phyloP scores from a whole-genome alignment of 768 basidiomycete genomes.

The Podaxis sp. region DNA sequence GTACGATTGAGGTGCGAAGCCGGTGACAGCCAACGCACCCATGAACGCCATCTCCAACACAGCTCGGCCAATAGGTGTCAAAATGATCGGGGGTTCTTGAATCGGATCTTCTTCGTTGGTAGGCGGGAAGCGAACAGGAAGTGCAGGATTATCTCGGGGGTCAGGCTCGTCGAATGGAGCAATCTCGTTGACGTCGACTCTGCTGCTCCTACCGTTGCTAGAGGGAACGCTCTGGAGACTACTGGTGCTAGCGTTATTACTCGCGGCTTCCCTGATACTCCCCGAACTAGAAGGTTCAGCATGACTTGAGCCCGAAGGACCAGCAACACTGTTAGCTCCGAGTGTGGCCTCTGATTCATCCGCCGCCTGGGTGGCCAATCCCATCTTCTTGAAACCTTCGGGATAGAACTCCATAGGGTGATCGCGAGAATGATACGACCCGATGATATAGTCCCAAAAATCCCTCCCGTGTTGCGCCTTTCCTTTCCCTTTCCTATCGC shows the following conservation, averaged over 20 bases:
- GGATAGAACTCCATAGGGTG: constrained; percentile 77
- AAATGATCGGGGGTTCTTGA: constrained; percentile 42
- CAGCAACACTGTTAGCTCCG: neutral
- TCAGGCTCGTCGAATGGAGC: constrained; percentile 11
- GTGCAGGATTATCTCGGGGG: neutral
- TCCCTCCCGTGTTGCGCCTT: constrained; percentile 1
- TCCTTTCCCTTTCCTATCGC: constrained; percentile 19
- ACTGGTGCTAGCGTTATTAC: constrained; percentile 14
- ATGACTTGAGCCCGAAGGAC: neutral
- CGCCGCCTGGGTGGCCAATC: constrained; percentile 45
- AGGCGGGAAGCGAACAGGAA: neutral
- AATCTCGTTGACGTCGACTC: neutral
- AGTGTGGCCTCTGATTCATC: constrained; percentile 7
- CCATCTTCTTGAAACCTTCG: constrained; percentile 76
- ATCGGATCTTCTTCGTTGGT: constrained; percentile 28
- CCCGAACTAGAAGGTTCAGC: neutral
- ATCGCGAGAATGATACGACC: constrained; percentile 60
- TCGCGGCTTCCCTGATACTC: neutral
- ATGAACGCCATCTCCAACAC: constrained; percentile 59
- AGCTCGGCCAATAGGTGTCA: constrained; percentile 53
- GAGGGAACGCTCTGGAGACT: constrained; percentile 14
- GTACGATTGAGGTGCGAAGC: constrained; percentile 36
- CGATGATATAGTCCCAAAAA: constrained; percentile 48
- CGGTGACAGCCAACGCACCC: constrained; percentile 51
- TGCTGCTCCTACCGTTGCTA: neutral